Conservation (phyloP, 2,329 filamentous ascomycete genomes). For the Trichoderma polysporum region DNA sequence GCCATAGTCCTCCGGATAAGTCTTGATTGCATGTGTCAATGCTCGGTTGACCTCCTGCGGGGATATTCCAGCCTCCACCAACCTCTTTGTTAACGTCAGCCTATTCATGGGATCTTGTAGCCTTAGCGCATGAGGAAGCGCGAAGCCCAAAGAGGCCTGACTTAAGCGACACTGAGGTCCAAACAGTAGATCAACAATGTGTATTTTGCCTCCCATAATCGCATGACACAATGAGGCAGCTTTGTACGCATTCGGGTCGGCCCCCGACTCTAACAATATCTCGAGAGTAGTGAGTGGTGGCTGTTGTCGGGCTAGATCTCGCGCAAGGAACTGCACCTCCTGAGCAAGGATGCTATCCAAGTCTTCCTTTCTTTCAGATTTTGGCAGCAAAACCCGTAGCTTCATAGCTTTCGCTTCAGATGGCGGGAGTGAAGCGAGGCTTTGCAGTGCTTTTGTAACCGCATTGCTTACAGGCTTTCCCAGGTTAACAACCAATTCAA, state of each 20-base stretch:
- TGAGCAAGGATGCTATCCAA: slow-evolving; percentile 48
- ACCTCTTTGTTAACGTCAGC: slow-evolving; percentile 48
- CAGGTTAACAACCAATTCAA: slow-evolving; percentile 48
- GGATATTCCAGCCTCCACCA: slow-evolving; percentile 51
- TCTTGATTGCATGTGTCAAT: slow-evolving; percentile 49
- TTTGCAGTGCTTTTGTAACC: slow-evolving; percentile 44
- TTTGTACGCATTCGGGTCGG: slow-evolving; percentile 55
- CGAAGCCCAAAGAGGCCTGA: slow-evolving; percentile 46
- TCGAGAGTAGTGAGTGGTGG: slow-evolving; percentile 44
- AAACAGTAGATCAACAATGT: slow-evolving; percentile 52
- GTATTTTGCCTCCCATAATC: slow-evolving; percentile 45
- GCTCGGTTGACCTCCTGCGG: slow-evolving; percentile 51
- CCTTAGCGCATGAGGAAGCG: slow-evolving; percentile 53
- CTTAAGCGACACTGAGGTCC: slow-evolving; percentile 37
- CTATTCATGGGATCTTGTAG: slow-evolving; percentile 53
- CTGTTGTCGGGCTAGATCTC: slow-evolving; percentile 37
- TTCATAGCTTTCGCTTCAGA: slow-evolving; percentile 50
- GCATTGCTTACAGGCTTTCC: slow-evolving; percentile 47
- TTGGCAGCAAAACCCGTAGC: slow-evolving; percentile 47
- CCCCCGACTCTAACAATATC: slow-evolving; percentile 50
- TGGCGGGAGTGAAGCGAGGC: slow-evolving; percentile 44
- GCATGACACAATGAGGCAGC: slow-evolving; percentile 52
- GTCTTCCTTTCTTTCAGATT: slow-evolving; percentile 43
- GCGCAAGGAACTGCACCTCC: slow-evolving; percentile 49
- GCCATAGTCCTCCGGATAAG: slow-evolving; percentile 48